phyloP scores from a whole-genome alignment of 1,284 basidiomycete genomes.

The Marasmius fiardii region DNA sequence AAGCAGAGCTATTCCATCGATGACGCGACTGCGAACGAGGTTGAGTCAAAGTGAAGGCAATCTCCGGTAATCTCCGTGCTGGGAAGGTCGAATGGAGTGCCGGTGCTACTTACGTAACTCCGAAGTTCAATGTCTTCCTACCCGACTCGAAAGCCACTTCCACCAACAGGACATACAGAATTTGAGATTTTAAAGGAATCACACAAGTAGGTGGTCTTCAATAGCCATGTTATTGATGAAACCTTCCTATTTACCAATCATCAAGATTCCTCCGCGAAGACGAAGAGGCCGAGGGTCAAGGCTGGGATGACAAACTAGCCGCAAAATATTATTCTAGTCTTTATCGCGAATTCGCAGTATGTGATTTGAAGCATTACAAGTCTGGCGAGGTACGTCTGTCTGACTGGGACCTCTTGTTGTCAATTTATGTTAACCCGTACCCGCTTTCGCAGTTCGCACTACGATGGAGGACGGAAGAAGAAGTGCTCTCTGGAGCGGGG shows the following conservation, averaged over 20 bases:
- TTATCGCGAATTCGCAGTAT: constrained; percentile 89
- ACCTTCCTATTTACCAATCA: constrained; percentile 4
- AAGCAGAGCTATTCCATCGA: too few relatives aligned
- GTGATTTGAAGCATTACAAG: constrained; percentile 94
- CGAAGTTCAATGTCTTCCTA: background rate
- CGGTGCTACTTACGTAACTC: too few relatives aligned
- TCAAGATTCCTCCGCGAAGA: constrained; percentile 79
- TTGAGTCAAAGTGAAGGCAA: too few relatives aligned
- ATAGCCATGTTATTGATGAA: constrained; percentile 1
- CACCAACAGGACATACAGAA: constrained; percentile 14
- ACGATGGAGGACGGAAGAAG: constrained; percentile 87
- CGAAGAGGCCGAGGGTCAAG: constrained; percentile 29
- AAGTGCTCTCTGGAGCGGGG: constrained; percentile 82
- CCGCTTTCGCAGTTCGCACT: constrained; percentile 57
- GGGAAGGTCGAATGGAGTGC: too few relatives aligned
- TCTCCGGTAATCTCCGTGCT: too few relatives aligned
- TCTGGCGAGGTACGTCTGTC: constrained; percentile 68
- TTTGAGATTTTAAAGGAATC: constrained; percentile 17
- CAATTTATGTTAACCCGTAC: background rate
- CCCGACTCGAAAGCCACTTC: constrained; percentile 4
- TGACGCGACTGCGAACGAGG: too few relatives aligned
- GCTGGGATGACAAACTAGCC: constrained; percentile 82
- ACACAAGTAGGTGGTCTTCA: constrained; percentile 3
- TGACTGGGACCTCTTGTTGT: background rate
- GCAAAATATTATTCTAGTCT: constrained; percentile 83